Evolutionary conservation across 805 yeast genomes (phyloP).

Genomic region (Saccharomyces eubayanus): DNA sequence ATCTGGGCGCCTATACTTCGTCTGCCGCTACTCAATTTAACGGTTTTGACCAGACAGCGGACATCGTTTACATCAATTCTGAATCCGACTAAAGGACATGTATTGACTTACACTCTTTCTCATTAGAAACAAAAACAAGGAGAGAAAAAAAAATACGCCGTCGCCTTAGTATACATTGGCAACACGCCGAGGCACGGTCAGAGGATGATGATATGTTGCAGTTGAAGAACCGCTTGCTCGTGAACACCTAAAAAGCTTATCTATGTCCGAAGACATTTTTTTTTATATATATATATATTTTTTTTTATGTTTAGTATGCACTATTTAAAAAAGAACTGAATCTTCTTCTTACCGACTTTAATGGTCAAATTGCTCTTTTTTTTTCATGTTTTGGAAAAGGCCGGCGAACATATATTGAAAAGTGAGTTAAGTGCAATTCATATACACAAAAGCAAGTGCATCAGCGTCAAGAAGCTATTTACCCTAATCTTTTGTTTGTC

Average conservation of each 20-base stretch:
- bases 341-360: background rate
- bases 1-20: constrained; percentile 85
- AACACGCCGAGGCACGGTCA: background rate
- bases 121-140: no score
- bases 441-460: background rate
- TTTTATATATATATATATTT: background rate
- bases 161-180: background rate
- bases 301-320: background rate
- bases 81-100: background rate
- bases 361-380: background rate
- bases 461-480: background rate
- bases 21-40: constrained; percentile 91
- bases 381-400: background rate
- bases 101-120: background rate
- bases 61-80: constrained; percentile 54
- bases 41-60: constrained; percentile 63
- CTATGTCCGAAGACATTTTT: background rate
- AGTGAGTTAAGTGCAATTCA: background rate
- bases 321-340: background rate
- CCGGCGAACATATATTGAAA: background rate
- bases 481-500: background rate
- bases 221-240: background rate
- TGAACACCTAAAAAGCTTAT: background rate
- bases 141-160: background rate
- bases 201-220: background rate